These are phyloP conservation scores for Metschnikowia kofuensis DNA, from an alignment of 805 yeast genomes.

Conservation along the genomic window DNA sequence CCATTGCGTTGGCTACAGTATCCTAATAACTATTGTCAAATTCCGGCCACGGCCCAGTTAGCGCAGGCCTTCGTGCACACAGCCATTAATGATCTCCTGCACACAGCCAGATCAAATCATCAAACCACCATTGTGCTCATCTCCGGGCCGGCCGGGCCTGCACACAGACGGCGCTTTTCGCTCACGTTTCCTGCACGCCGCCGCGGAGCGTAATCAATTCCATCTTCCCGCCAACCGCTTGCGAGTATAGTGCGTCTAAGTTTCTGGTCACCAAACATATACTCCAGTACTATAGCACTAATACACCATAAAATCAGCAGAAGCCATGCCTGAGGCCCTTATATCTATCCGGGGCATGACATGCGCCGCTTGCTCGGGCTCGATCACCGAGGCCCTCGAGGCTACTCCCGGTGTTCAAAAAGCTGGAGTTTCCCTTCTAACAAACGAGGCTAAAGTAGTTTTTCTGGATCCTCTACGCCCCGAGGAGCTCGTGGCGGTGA, in stretches of 20 bases:
- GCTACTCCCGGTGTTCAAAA: slow-evolving; percentile 13
- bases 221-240: neutral
- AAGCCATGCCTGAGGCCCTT: slow-evolving; percentile 9
- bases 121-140: neutral
- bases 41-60: neutral
- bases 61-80: neutral
- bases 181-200: neutral
- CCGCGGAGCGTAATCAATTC: slow-evolving; percentile 1
- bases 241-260: neutral
- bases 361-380: slow-evolving; percentile 25
- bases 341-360: slow-evolving; percentile 24
- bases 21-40: neutral
- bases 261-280: neutral
- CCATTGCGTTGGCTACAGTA: no score
- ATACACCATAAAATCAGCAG: neutral
- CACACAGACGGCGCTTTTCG: neutral
- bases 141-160: slow-evolving; percentile 4
- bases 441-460: slow-evolving; percentile 26
- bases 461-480: slow-evolving; percentile 5
- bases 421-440: slow-evolving; percentile 24
- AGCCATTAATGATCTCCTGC: neutral
- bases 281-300: neutral
- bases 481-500: slow-evolving; percentile 3
- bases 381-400: slow-evolving; percentile 22
- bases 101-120: neutral